Base-by-base conservation (phyloP, 176 grass and related monocot genomes). In the Zizania latifolia region DNA sequence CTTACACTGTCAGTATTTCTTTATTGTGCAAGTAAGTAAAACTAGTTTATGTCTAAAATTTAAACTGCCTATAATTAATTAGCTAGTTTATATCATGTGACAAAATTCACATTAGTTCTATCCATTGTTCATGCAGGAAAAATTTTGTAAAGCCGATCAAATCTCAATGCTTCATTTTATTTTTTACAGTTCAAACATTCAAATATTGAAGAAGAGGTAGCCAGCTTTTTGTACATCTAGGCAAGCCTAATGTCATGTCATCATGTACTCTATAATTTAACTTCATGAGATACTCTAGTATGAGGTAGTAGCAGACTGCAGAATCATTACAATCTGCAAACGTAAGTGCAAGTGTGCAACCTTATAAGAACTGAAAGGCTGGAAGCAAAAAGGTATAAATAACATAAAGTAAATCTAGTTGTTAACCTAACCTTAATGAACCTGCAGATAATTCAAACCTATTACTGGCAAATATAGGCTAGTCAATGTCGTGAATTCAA, bases 1-100 rank as follows among this genome's bases (percentile, higher is more conserved):
- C 58, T 78, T 66, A 29, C 32, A 70, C 40, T 84, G 55, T 82
- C 43, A 85, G 31, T 55, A 82, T 83, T 81, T 31, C 16, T 71
- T 58, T 75, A 68, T 77, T 70, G 46, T 57, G 26, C 84, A 78
- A 72, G 26, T 53, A 65, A 70, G 33, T 74, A 51, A 36, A 77
- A 73, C 13, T 66, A 82, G 16, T 24, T 50, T 16, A 78, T 35
- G 30, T 10, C 34, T 56, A 65, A 14, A 32, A 66, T 60, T 74
- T 37, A 10, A 58, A 30, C 8, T 50, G 23, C 6, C 8, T 54
- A 51, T 1, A 62, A 29, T 22, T 60, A 70, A 81, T 46, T 38
- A 53, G 51, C 12, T 24, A 26, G 41, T 27, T 19, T 11, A 39
- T 54, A 72, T 30, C 17, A 10, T 51, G 14, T 21, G 15, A 26